Evolutionary conservation across 164 flowering plant species (phyloP), one percentile per base, ranked within the genome.

Genomic region (Magnolia kwangsiensis): DNA sequence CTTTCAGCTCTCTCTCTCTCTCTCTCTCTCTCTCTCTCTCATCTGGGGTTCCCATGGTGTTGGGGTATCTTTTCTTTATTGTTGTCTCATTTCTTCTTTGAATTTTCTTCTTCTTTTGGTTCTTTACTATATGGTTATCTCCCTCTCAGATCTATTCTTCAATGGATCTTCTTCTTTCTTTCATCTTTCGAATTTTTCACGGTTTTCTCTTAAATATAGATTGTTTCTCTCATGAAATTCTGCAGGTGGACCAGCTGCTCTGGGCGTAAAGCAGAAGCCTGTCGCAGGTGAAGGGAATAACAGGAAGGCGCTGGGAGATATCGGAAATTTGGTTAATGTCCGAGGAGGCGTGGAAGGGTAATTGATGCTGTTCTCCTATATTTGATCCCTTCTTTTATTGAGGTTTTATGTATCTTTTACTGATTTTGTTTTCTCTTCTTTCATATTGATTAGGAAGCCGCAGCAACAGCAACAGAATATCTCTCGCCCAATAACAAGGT

Each of bases 301-400:
- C 78, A 89, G 98, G 14, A 79, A 83, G n/a, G 95, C 95, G 0
- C 88, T 95, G 0, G 93, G 90, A 1, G 97, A 93, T 77, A 93
- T 93, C 20, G 96, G 97, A 0, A 95, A 95, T 84, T 71, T 89
- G 4, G 95, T 85, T 0, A 79, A 88, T 31, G 77, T 78, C 67
- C 73, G 89, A 49, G 96, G 86, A 0, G 96, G 86, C 0, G 86
- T 74, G 6, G 77, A 78, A 71, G 73, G 74, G 71, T 75, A 68
- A 58, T 4, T 8, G 8, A n/a, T 37, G 45, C 27, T 29, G 29
- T 45, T 45, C 31, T 20, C 8, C 31, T 24, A 2, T 64, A 2
- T 63, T 19, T 31, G 8, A 8, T 3, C 45, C 14, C n/a, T 37
- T 45, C 29, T 63, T 67, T 13, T 24, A 8, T 45, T 11, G 18